Percentiles rank a stretch among this genome's conserved stretches.
Evolutionary conservation across 495 filamentous ascomycete species (phyloP).

Genomic region (Penicillium flavigenum): DNA sequence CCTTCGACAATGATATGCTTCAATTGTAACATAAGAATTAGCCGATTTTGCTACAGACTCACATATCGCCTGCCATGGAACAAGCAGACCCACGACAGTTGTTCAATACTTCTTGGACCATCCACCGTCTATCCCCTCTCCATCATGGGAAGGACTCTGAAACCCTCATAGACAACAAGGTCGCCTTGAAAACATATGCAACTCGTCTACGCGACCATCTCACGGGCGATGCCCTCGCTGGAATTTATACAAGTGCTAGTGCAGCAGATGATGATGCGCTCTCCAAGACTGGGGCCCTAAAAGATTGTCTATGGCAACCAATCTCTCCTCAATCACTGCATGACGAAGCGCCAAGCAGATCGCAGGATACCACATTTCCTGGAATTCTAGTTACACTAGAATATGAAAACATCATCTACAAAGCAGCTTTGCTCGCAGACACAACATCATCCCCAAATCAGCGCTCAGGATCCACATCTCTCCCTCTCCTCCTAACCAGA

Average conservation of each 20-base stretch:
- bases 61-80: slow-evolving; percentile 23
- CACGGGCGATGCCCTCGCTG: slow-evolving; percentile 49
- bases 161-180: slow-evolving; percentile 35
- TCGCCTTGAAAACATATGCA: slow-evolving; percentile 48
- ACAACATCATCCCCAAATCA: slow-evolving; percentile 1
- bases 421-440: slow-evolving; percentile 43
- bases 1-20: slow-evolving; percentile 1
- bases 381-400: slow-evolving; percentile 48
- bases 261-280: slow-evolving; percentile 39
- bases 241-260: slow-evolving; percentile 36
- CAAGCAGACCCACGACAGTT: slow-evolving; percentile 34
- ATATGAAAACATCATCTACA: slow-evolving; percentile 54
- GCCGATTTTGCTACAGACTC: background rate
- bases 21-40: background rate
- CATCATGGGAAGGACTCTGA: slow-evolving; percentile 45
- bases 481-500: slow-evolving; percentile 55
- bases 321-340: slow-evolving; percentile 26
- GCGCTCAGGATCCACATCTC: slow-evolving; percentile 38
- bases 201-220: slow-evolving; percentile 53
- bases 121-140: slow-evolving; percentile 57
- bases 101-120: slow-evolving; percentile 55
- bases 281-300: slow-evolving; percentile 47
- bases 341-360: slow-evolving; percentile 5
- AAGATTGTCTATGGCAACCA: slow-evolving; percentile 46
- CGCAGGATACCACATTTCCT: slow-evolving; percentile 11